A percentile compares a stretch with the other conserved stretches of the same genome.
phyloP scores from a whole-genome alignment of 2,329 filamentous ascomycete species.

The Microdochium trichocladiopsis region DNA sequence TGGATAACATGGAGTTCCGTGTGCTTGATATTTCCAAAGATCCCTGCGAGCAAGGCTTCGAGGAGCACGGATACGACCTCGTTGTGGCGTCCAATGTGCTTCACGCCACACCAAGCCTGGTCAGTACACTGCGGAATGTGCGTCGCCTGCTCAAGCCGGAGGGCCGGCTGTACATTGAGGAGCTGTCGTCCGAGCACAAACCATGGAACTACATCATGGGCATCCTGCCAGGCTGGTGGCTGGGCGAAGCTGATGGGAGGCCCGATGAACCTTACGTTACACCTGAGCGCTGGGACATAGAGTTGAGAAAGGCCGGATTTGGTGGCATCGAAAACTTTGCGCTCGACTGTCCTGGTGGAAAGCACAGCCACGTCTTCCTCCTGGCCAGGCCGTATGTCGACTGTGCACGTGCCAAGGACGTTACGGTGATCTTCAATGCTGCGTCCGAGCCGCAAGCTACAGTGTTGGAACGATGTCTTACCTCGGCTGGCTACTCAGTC shows the following conservation, averaged over 20 bases:
- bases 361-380: neutral
- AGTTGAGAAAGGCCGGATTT: conserved; percentile 7
- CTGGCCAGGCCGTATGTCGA: neutral
- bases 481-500: neutral
- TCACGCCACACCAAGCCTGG: neutral
- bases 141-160: neutral
- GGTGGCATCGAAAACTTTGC: neutral
- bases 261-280: conserved; percentile 7
- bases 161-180: neutral
- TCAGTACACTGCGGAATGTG: neutral
- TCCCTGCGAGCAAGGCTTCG: neutral
- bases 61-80: neutral
- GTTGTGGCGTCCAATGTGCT: neutral
- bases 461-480: neutral
- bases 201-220: conserved; percentile 9
- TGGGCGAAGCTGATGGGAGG: conserved; percentile 7
- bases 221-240: conserved; percentile 11
- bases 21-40: neutral
- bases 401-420: neutral
- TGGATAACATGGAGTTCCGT: neutral
- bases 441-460: neutral
- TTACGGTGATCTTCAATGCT: neutral
- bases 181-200: conserved; percentile 2
- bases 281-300: conserved; percentile 6
- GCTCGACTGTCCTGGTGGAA: neutral